Conservation (phyloP, 1,284 basidiomycete genomes). For the Limonomyces culmigenus region DNA sequence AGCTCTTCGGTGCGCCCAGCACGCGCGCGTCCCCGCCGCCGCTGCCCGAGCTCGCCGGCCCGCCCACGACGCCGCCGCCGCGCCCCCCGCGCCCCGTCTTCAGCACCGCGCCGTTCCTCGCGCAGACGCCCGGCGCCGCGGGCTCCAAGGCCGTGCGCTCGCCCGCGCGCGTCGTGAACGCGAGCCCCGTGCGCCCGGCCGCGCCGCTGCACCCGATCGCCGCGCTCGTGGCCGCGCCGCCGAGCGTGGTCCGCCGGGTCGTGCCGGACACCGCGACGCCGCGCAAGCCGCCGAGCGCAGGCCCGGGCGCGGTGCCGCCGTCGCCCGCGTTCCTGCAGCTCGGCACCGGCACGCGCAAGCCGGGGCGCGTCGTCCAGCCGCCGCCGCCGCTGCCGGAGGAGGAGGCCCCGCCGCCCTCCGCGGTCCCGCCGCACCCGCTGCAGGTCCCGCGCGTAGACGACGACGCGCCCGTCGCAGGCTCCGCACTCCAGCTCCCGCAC, state of each 20-base stretch:
- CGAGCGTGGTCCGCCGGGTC: conserved; percentile 35
- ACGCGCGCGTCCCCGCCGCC: no score
- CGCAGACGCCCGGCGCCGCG: conserved; percentile 49
- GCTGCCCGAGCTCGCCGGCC: no score
- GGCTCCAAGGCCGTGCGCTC: conserved; percentile 45
- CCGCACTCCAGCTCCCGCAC: no score
- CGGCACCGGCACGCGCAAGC: conserved; percentile 27
- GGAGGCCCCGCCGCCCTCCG: no score
- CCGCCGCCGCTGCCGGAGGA: no score
- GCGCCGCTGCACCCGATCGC: conserved; percentile 46
- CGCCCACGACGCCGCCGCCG: no score
- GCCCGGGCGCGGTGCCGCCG: conserved; percentile 44
- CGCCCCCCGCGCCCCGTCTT: conserved; percentile 29
- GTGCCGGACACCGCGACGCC: conserved; percentile 48
- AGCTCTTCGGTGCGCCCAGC: no score
- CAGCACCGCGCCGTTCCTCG: conserved; percentile 27
- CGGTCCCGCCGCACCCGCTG: no score
- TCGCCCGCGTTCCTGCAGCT: conserved; percentile 39
- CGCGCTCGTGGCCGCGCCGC: conserved; percentile 51
- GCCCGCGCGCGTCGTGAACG: conserved; percentile 49
- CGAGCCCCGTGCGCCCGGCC: conserved; percentile 47
- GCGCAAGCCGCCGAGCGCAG: conserved; percentile 51
- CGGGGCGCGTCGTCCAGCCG: no score
- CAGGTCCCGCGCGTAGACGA: no score
- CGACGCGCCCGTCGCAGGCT: no score